Evolutionary conservation across 1,284 basidiomycete species (phyloP), one percentile per base, ranked within the genome.

Genomic region (Cutaneotrichosporon mucoides): DNA sequence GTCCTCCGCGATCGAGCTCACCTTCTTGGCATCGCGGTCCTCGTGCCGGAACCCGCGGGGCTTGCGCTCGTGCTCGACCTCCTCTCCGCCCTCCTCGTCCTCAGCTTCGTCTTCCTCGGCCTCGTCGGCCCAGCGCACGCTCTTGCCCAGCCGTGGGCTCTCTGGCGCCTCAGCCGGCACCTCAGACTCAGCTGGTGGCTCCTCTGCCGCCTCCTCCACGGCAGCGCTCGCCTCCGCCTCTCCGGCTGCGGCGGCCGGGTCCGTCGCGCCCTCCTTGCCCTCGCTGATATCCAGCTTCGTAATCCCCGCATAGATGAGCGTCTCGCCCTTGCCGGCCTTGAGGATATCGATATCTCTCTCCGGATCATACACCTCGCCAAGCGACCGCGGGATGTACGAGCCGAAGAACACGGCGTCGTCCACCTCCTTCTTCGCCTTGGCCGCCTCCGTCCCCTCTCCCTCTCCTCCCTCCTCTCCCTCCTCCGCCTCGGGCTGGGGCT

Each of bases 1-100:
- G 11, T 11, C 11, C 37, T 38, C 37, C 6, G 11, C 37, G 37
- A n/a, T n/a, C 37, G 37, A 6, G 37, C 78, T 38, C 63, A 89
- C 92, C 85, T 90, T 95, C 79, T 95, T 97, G 1, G 83, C 85
- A n/a, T 92, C 90, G 61, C 85, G 85, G 76, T 95, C 92, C 79
- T 96, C 93, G 68, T 92, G 87, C 61, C 89, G 84, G 78, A 94
- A 92, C 0, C 93, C 92, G 66, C 89, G 82, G 45, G 87, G 86
- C 64, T 77, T 82, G 58, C 81, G 82, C 60, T 86, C 84, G 50
- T 80, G 68, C 57, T 81, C 82, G n/a, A 65, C 74, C 2, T 66
- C 69, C 13, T 71, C 69, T 24, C 72, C 80, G 57, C 70, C 76
- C 59, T 69, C 78, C 47, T 66, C 75, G 8, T 69, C 73, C 37